Evolutionary conservation across 192 early-diverging fungal species (phyloP).

Genomic region (Podila minutissima): DNA sequence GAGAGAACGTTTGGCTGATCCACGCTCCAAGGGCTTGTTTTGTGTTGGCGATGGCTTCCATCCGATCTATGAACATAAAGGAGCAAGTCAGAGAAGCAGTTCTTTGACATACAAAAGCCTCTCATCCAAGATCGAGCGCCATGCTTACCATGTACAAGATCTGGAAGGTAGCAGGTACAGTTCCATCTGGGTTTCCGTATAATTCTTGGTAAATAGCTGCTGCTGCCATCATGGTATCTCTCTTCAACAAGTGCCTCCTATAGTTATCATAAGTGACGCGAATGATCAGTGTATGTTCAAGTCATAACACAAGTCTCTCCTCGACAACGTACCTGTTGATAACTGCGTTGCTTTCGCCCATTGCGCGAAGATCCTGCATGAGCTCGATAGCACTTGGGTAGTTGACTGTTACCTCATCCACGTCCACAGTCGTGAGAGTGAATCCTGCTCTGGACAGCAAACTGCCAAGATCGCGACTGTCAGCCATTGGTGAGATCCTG

Average conservation of each 20-base stretch:
- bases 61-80: slow-evolving; percentile 73
- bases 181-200: slow-evolving; percentile 88
- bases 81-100: slow-evolving; percentile 1
- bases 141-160: slow-evolving; percentile 66
- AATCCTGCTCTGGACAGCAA: slow-evolving; percentile 87
- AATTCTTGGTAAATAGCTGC: slow-evolving; percentile 89
- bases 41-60: slow-evolving; percentile 93
- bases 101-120: slow-evolving; percentile 18
- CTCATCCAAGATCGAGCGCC: slow-evolving; percentile 6
- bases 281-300: not conserved
- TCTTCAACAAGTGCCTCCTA: slow-evolving; percentile 74
- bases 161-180: slow-evolving; percentile 95
- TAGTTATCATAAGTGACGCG: slow-evolving; percentile 2
- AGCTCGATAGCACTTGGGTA: slow-evolving; percentile 94
- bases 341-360: slow-evolving; percentile 96
- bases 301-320: too few relatives aligned
- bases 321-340: slow-evolving; percentile 62
- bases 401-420: slow-evolving; percentile 90
- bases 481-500: slow-evolving; percentile 90
- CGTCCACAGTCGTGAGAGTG: slow-evolving; percentile 91
- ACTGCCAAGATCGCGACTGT: slow-evolving; percentile 78
- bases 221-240: slow-evolving; percentile 89
- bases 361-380: slow-evolving; percentile 86
- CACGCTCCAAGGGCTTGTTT: slow-evolving; percentile 83
- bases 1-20: slow-evolving; percentile 82